Percentiles rank a stretch among this genome's conserved stretches.
Conservation (phyloP, 108 stramenopile genomes). For the Schizochytrium sp. region DNA sequence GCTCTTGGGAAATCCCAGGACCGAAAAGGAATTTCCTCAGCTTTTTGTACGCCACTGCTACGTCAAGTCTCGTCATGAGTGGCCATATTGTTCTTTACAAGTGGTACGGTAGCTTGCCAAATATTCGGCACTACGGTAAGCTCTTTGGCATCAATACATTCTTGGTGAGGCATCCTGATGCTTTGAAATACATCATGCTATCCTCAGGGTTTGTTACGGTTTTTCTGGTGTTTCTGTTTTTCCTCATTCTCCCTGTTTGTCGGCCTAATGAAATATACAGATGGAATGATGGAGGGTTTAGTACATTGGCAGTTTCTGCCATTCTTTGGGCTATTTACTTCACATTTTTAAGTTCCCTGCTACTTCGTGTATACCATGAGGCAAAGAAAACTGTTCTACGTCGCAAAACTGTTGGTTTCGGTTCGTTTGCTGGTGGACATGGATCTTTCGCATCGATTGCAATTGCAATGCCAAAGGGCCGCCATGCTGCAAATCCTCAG, state of each 20-base stretch:
- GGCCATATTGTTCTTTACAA: conserved; percentile 25
- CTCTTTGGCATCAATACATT: conserved; percentile 21
- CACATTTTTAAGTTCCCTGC: background rate
- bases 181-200: background rate
- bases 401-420: background rate
- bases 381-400: background rate
- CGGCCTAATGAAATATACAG: background rate
- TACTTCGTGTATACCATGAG: background rate
- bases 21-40: background rate
- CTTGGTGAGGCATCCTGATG: background rate
- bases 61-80: background rate
- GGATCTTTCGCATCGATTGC: background rate
- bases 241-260: background rate
- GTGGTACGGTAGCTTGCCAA: conserved; percentile 33
- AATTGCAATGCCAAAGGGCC: background rate
- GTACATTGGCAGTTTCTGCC: background rate
- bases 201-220: background rate
- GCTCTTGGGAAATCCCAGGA: background rate
- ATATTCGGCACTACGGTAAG: conserved; percentile 29
- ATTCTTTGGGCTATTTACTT: background rate
- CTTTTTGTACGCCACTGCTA: background rate
- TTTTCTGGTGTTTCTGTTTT: background rate
- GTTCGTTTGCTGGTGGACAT: too few relatives aligned
- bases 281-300: background rate
- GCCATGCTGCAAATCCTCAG: background rate